Evolutionary conservation across 495 filamentous ascomycete genomes (phyloP), one percentile per base, ranked within the genome.

Genomic region (Hypoxylon perforatum): DNA sequence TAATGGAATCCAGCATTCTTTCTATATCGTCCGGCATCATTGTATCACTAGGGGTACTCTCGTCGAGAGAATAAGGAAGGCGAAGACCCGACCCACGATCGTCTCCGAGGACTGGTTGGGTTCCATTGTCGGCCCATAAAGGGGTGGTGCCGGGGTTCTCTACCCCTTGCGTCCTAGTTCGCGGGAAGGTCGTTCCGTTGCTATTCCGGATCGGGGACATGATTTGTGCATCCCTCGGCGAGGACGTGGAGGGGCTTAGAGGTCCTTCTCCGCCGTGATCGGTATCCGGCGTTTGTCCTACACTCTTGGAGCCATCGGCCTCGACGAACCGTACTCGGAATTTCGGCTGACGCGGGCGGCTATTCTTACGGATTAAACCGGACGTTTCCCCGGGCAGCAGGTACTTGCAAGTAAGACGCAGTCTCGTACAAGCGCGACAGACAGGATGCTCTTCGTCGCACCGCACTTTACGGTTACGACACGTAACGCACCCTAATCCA

Each of bases 1-100:
- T 38, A 15, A 52, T 52, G n/a, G 49, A 52, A 38, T 52, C 49
- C 4, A 52, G 19, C 49, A 52, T 52, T 1, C 5, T 52, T 52
- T 52, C 49, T 17, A 52, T 14, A 52, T 36, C 14, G 6, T 52
- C 49, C 8, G 49, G 30, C 17, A 21, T 22, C 12, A 14, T n/a
- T 17, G 19, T 21, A 11, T 52, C n/a, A 6, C n/a, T 17, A n/a
- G 49, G 4, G 9, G 9, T 17, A 28, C 19, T 52, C n/a, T 21
- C 33, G 38, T 38, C 19, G 5, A 17, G 49, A 12, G 49, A 11
- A 17, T 14, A 52, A 22, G 49, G 9, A 17, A 52, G 9, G 9
- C 19, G 12, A 12, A 39, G 12, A 9, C 7, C 9, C 4, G 49
- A 19, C 19, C 4, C 15, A 21, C 3, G 14, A n/a, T n/a, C 35